phyloP scores from a whole-genome alignment of 495 filamentous ascomycete species.

The Tirmania nivea region DNA sequence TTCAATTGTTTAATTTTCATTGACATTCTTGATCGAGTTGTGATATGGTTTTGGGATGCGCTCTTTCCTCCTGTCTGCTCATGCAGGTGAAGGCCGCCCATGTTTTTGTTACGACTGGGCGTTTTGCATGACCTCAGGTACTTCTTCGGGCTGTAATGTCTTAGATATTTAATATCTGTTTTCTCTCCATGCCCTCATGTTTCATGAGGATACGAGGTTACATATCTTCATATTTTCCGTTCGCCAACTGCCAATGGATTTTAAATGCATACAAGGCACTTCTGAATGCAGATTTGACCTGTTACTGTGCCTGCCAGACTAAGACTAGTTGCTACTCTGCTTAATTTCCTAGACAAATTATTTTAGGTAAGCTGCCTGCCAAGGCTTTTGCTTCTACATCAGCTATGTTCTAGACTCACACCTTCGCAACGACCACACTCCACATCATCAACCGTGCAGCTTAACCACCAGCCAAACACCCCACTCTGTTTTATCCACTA shows the following conservation, averaged over 20 bases:
- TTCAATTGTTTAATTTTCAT: neutral
- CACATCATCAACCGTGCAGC: conserved; percentile 17
- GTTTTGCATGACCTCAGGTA: neutral
- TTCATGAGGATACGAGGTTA: neutral
- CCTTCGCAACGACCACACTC: conserved; percentile 29
- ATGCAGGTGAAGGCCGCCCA: neutral
- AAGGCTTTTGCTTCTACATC: neutral
- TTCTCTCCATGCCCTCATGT: neutral
- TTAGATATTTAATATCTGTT: neutral
- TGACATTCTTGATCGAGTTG: neutral
- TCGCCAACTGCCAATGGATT: too few species aligned
- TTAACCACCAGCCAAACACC: too few species aligned
- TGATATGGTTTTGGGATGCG: neutral
- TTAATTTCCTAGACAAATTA: too few species aligned
- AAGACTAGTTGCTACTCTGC: too few species aligned
- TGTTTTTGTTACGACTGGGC: neutral
- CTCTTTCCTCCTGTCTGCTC: neutral
- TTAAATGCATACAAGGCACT: too few species aligned
- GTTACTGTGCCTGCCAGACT: too few species aligned
- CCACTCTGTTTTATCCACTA: too few species aligned
- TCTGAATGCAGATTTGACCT: too few species aligned
- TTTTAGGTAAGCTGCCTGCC: neutral
- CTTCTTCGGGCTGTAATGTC: neutral
- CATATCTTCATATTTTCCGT: neutral
- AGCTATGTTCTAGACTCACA: conserved; percentile 1